Conservation (phyloP, 2,329 filamentous ascomycete species). For the Colletotrichum filicis region DNA sequence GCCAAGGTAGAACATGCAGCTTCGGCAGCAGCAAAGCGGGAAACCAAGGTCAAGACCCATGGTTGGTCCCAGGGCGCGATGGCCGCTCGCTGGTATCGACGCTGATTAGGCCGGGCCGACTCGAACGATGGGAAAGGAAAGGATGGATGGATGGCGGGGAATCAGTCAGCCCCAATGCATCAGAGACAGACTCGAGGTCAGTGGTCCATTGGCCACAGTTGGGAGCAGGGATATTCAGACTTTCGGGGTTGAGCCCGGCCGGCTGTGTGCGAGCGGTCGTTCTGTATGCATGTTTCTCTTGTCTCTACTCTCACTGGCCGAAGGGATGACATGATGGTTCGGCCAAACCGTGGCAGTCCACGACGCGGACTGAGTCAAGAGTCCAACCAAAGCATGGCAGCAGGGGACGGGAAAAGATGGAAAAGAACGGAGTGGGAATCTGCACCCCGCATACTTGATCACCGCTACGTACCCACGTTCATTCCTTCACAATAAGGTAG, state of each 20-base stretch:
- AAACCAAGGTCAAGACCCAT: neutral
- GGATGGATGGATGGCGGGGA: neutral
- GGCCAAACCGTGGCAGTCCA: neutral
- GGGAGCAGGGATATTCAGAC: neutral
- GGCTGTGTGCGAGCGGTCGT: neutral
- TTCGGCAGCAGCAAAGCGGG: neutral
- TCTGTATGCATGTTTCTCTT: neutral
- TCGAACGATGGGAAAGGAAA: neutral
- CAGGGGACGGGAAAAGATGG: neutral
- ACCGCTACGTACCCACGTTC: neutral
- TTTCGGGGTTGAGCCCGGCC: neutral
- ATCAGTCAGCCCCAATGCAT: neutral
- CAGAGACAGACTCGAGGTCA: neutral
- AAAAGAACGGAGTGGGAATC: neutral
- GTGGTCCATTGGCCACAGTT: neutral
- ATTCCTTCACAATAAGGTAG: too few species aligned
- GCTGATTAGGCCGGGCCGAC: conserved; percentile 26
- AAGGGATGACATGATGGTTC: neutral
- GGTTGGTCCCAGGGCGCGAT: neutral
- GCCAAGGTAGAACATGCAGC: neutral
- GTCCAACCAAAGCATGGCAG: neutral
- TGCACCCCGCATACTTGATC: conserved; percentile 28
- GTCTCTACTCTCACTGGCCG: neutral
- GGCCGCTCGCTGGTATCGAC: conserved; percentile 16
- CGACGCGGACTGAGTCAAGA: neutral